Evolutionary conservation across 768 basidiomycete genomes (phyloP).

Genomic region (Hypholoma sublateritium): DNA sequence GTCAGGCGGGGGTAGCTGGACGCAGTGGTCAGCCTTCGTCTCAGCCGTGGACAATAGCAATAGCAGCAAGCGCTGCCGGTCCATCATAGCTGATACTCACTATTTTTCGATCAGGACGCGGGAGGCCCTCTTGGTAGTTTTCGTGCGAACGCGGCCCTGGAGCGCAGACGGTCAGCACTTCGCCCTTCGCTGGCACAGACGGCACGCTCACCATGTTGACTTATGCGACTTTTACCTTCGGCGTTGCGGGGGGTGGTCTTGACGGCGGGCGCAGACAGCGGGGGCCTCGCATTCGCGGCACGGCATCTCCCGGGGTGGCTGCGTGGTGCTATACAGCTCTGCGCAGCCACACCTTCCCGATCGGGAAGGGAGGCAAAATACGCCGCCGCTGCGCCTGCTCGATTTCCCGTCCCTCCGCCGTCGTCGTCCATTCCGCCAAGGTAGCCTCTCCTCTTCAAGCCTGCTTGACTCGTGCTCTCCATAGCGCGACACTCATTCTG

Average conservation of each 20-base stretch:
- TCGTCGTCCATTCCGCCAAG: constrained; percentile 35
- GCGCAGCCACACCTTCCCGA: constrained; percentile 24
- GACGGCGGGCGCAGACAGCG: constrained; percentile 16
- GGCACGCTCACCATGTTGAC: constrained; percentile 51
- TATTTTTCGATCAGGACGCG: constrained; percentile 99
- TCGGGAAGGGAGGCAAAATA: constrained; percentile 6
- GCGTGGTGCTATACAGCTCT: constrained; percentile 36
- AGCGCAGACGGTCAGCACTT: constrained; percentile 14
- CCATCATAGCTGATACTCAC: constrained; percentile 43
- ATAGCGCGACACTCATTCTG: constrained; percentile 85
- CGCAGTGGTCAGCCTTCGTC: background rate
- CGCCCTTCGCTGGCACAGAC: background rate
- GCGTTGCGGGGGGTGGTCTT: constrained; percentile 20
- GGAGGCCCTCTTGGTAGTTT: constrained; percentile 99
- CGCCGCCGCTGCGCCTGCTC: background rate
- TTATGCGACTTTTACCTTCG: constrained; percentile 25
- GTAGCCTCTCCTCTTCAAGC: constrained; percentile 35
- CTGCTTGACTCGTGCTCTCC: constrained; percentile 80
- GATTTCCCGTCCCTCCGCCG: constrained; percentile 19
- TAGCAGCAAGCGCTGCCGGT: background rate
- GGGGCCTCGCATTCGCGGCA: constrained; percentile 8
- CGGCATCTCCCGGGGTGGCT: constrained; percentile 45
- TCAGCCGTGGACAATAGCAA: background rate
- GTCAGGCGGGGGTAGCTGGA: constrained; percentile 96
- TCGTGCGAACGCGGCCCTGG: constrained; percentile 99